phyloP scores from a whole-genome alignment of 202 grass and related monocot species.

The Cymbopogon flexuosus region DNA sequence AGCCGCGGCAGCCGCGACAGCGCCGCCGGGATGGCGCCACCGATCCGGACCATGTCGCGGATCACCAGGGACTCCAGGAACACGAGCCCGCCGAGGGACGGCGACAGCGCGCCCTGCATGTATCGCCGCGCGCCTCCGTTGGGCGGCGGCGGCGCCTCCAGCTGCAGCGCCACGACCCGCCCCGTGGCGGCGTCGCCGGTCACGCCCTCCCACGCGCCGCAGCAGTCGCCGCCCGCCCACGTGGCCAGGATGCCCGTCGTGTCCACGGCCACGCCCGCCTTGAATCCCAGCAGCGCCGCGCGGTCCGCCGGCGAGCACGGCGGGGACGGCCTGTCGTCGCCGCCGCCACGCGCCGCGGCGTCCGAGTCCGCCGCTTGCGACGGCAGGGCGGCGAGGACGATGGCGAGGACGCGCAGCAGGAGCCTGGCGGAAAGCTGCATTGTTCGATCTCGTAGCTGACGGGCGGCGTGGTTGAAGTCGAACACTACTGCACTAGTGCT shows the following conservation, averaged over 20 bases:
- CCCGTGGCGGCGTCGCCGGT: conserved; percentile 51
- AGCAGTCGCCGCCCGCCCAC: conserved; percentile 54
- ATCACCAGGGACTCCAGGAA: conserved; percentile 52
- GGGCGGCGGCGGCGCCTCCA: conserved; percentile 37
- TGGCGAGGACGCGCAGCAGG: background rate
- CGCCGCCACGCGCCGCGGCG: background rate
- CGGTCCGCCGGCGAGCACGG: conserved; percentile 44
- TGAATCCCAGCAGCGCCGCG: conserved; percentile 61
- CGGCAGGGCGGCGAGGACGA: conserved; percentile 2
- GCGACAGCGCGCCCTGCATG: conserved; percentile 55
- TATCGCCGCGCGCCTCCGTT: background rate
- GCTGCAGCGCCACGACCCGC: conserved; percentile 48
- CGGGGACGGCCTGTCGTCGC: conserved; percentile 6
- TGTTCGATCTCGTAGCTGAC: background rate
- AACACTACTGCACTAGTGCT: background rate
- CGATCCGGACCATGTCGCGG: conserved; percentile 52
- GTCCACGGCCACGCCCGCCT: conserved; percentile 46
- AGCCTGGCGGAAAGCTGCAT: conserved; percentile 19
- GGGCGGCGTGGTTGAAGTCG: background rate
- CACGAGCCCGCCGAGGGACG: conserved; percentile 52
- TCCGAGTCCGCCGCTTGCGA: background rate
- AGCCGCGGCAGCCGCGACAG: conserved; percentile 50
- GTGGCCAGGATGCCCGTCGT: conserved; percentile 62
- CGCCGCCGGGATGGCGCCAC: conserved; percentile 44
- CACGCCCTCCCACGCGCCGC: conserved; percentile 65